These are phyloP conservation scores for Malbranchea zuffiana DNA, from an alignment of 2,329 filamentous ascomycete species.

Conservation along the genomic window DNA sequence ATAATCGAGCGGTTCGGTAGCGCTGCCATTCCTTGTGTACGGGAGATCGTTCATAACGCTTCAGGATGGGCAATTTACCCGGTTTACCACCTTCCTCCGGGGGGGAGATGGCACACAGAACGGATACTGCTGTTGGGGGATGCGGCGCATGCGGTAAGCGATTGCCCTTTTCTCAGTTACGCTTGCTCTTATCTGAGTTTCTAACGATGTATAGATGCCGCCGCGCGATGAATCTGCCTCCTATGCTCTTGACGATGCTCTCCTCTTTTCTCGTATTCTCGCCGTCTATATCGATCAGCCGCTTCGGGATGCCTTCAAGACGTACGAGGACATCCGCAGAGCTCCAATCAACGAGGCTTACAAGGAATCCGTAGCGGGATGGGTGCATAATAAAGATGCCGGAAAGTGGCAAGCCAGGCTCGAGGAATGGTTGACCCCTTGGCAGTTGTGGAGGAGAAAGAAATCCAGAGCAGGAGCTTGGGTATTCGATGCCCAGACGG, in stretches of 20 bases:
- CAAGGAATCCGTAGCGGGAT: slow-evolving; percentile 29
- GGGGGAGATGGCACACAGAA: slow-evolving; percentile 32
- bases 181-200: not conserved
- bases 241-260: slow-evolving; percentile 36
- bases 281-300: slow-evolving; percentile 25
- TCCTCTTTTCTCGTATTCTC: slow-evolving; percentile 33
- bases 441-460: slow-evolving; percentile 23
- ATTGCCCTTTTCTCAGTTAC: slow-evolving; percentile 12
- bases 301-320: slow-evolving; percentile 25
- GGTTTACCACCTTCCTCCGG: slow-evolving; percentile 31
- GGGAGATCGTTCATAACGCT: slow-evolving; percentile 26
- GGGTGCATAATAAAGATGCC: slow-evolving; percentile 32
- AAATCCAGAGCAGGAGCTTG: slow-evolving; percentile 23
- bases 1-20: slow-evolving; percentile 28
- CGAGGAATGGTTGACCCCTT: slow-evolving; percentile 31
- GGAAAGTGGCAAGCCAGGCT: slow-evolving; percentile 27
- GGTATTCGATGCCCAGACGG: slow-evolving; percentile 28
- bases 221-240: slow-evolving; percentile 38
- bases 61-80: slow-evolving; percentile 37
- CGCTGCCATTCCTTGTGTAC: slow-evolving; percentile 28
- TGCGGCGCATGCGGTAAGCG: slow-evolving; percentile 39
- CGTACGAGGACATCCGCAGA: slow-evolving; percentile 30
- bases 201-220: slow-evolving; percentile 30
- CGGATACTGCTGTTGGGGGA: slow-evolving; percentile 36
- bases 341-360: slow-evolving; percentile 31